phyloP scores from a whole-genome alignment of 2,329 filamentous ascomycete species.

The Onygena corvina region DNA sequence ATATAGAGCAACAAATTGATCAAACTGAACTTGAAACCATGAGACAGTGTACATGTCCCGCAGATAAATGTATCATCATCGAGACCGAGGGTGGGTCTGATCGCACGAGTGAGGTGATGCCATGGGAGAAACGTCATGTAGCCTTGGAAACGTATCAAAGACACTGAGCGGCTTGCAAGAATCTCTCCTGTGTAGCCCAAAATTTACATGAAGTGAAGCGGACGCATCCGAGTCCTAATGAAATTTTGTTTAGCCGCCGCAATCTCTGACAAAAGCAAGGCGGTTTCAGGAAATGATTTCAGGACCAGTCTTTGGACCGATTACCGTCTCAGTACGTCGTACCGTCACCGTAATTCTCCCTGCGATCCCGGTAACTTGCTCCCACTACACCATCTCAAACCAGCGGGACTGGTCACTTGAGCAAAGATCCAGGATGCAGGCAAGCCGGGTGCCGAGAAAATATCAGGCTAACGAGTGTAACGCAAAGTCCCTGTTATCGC shows the following conservation, averaged over 20 bases:
- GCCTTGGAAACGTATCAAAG: no score
- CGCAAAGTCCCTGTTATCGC: background rate
- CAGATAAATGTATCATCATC: background rate
- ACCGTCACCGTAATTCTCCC: background rate
- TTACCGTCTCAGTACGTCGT: background rate
- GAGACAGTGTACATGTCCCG: no score
- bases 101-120: background rate
- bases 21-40: no score
- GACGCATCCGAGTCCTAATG: no score
- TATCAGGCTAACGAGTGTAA: background rate
- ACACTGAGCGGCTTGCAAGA: no score
- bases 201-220: background rate
- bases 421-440: background rate
- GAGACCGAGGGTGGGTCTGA: background rate
- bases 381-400: background rate
- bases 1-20: background rate
- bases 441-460: background rate
- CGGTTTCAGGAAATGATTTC: no score
- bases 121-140: background rate
- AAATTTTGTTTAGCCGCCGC: no score
- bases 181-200: background rate
- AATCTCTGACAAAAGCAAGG: background rate
- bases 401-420: background rate
- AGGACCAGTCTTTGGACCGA: background rate
- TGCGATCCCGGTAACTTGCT: background rate